Evolutionary conservation across 306 rosid species (phyloP), one percentile per base, ranked within the genome.

Genomic region (Rosa multiflora): DNA sequence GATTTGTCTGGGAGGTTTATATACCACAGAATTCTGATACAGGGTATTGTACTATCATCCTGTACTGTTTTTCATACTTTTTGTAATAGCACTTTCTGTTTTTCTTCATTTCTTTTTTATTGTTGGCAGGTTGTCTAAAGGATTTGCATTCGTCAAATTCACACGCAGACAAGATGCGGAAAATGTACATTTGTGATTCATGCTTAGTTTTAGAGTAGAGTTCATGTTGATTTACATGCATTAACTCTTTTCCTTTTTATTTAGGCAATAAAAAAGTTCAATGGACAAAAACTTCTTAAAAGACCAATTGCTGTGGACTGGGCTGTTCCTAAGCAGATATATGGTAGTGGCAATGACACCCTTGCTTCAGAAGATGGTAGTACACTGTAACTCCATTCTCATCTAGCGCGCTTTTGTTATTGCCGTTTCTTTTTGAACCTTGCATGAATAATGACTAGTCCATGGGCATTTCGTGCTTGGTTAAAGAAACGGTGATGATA

Each of bases 241-340:
- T 79, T 51, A 76, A 47, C 40, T 79, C 68, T 47, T 79, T 76
- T 40, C 47, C 7, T 46, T 78, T 51, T 63, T 71, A 82, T 76
- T 66, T 82, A 95, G 99, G 99, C 98, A 70, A 90, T 95, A 84
- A 68, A 84, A 82, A 90, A 79, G 81, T 89, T 91, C 81, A 95
- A 95, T 82, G 99, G 99, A 66, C 87, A 85, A 39, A 86, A 47
- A 75, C 83, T 95, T 80, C 83, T 79, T 52, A 93, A 89, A 80
- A 94, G 99, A 76, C 82, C 88, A 56, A 87, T 95, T 80, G 98
- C 99, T 83, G 99, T 95, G 86, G 99, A 95, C 75, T 95, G 96
- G 97, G 97, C 98, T 80, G 87, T 95, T 83, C 80, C 99, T 5
- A 93, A 95, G 92, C 88, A 91, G 86, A 64, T 93, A 75, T 95